Conservation (phyloP, 768 basidiomycete species). For the Rhizopogon vinicolor region DNA sequence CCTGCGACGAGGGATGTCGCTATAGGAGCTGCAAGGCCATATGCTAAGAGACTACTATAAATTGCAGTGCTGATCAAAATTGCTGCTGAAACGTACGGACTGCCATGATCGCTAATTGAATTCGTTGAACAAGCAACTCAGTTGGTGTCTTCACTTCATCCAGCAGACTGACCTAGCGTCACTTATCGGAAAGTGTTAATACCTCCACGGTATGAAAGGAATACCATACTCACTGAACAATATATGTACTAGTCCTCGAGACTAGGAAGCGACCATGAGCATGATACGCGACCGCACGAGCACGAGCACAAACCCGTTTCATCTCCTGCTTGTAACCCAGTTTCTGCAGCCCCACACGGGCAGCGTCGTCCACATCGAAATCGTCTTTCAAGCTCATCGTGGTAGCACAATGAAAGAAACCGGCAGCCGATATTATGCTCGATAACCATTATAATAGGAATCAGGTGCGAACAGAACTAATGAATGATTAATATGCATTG, state of each 20-base stretch:
- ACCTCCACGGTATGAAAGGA: conserved; percentile 9
- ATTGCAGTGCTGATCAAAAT: not conserved
- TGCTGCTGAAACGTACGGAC: conserved; percentile 43
- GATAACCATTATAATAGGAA: not conserved
- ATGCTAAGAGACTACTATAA: conserved; percentile 34
- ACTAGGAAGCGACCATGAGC: conserved; percentile 22
- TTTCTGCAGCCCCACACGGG: conserved; percentile 37
- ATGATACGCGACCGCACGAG: not conserved
- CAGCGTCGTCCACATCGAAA: conserved; percentile 18
- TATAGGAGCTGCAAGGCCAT: conserved; percentile 51
- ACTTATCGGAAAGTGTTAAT: conserved; percentile 17
- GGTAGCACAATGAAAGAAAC: not conserved
- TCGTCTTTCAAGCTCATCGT: conserved; percentile 10
- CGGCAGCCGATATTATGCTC: not conserved
- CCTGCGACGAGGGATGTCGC: conserved; percentile 51
- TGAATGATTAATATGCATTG: no score
- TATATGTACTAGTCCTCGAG: conserved; percentile 47
- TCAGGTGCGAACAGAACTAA: not conserved
- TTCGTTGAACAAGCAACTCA: conserved; percentile 2
- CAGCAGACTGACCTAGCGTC: conserved; percentile 37
- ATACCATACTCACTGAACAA: conserved; percentile 42
- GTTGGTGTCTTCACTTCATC: not conserved
- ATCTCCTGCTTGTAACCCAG: conserved; percentile 56
- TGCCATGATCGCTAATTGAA: conserved; percentile 48
- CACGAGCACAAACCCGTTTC: conserved; percentile 33